A percentile compares a stretch with the other conserved stretches of the same genome.
Evolutionary conservation across 352 stramenopile genomes (phyloP).

Genomic region (Pythium brachiatum): DNA sequence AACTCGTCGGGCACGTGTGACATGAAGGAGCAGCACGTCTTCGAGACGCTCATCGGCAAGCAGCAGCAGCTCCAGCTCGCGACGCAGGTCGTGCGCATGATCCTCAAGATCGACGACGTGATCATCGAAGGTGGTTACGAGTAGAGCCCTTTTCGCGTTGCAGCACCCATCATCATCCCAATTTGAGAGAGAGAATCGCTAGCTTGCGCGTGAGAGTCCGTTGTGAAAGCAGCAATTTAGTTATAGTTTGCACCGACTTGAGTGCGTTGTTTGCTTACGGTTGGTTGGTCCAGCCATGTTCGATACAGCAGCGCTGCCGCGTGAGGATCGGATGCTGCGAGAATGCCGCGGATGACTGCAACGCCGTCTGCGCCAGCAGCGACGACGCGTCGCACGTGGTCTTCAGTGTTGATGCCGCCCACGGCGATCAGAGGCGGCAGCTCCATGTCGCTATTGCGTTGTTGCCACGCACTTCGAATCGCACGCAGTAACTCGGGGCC

Average conservation of each 20-base stretch:
- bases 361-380: slow-evolving; percentile 36
- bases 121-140: slow-evolving; percentile 94
- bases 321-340: slow-evolving; percentile 24
- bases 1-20: slow-evolving; percentile 92
- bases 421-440: slow-evolving; percentile 33
- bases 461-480: slow-evolving; percentile 16
- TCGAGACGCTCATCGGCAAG: slow-evolving; percentile 99
- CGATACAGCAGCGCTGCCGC: slow-evolving; percentile 18
- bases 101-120: slow-evolving; percentile 99
- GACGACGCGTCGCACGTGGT: slow-evolving; percentile 30
- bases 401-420: slow-evolving; percentile 37
- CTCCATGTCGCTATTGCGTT: neutral
- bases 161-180: neutral
- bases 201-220: neutral
- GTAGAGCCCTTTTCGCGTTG: slow-evolving; percentile 28
- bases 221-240: slow-evolving; percentile 20
- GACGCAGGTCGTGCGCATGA: slow-evolving; percentile 99
- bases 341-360: slow-evolving; percentile 44
- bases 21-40: slow-evolving; percentile 99
- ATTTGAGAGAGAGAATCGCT: neutral
- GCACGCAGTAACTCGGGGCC: slow-evolving; percentile 31
- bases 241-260: slow-evolving; percentile 29
- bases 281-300: slow-evolving; percentile 20
- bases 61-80: slow-evolving; percentile 99
- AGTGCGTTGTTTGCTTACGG: neutral